Evolutionary conservation across 2,329 filamentous ascomycete species (phyloP), one percentile per base, ranked within the genome.

Genomic region (Sarocladium strictum): DNA sequence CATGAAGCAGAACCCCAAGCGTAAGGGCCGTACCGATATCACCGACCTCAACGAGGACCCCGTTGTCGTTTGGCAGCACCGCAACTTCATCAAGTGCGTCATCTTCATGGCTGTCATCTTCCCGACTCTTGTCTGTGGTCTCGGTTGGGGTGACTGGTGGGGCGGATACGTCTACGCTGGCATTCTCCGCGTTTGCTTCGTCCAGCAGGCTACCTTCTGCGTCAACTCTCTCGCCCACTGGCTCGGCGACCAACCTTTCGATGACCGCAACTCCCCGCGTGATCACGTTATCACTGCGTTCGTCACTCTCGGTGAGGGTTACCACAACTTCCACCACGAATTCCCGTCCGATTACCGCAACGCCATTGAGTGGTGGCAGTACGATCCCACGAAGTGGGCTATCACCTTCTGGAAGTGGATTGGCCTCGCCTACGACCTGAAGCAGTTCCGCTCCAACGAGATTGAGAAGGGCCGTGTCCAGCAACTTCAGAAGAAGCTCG

Each of bases 241-340:
- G 87, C 85, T 95, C 65, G 90, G 90, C 59, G 90, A 95, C 64
- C 90, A 95, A 76, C 90, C 90, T 58, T 95, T 95, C 69, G 90
- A 95, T 64, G 90, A 95, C 80, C 87, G 89, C 72, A 93, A 95
- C 83, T 91, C 87, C 58, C 90, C 90, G 59, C 86, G 90, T 69
- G 90, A 95, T 65, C 89, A 95, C 72, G 81, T 93, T 67, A 83
- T 95, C 72, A 95, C 90, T 38, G 90, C 90, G 43, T 75, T 95
- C 17, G 85, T 90, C 62, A 95, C 90, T 41, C 85, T 95, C 21
- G 90, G 90, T 50, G 90, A 92, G 74, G 90, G 90, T 27, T 95
- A 95, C 76, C 90, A 95, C 81, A 95, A 95, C 80, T 95, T 95
- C 81, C 90, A 95, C 75, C 90, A 95, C 79, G 90, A 95, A 72